These are phyloP conservation scores for Protomyces arabidopsidicola DNA, from an alignment of 1,139 yeast genomes.

Conservation along the genomic window DNA sequence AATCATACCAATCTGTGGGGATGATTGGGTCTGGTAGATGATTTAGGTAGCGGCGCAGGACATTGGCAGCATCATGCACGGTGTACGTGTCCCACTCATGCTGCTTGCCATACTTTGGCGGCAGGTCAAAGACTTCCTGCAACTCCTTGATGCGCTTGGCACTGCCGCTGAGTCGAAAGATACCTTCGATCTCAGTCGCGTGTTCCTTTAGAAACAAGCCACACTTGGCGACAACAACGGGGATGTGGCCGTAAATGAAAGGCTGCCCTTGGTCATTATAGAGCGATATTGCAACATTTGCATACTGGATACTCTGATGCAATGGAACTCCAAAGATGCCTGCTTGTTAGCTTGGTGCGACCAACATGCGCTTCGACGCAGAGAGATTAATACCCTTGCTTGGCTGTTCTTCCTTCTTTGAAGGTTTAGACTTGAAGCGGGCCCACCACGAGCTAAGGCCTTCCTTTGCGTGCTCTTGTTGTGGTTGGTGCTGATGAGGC, in stretches of 20 bases:
- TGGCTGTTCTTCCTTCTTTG: conserved; percentile 10
- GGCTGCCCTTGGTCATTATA: conserved; percentile 49
- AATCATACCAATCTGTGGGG: conserved; percentile 71
- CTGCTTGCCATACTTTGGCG: conserved; percentile 85
- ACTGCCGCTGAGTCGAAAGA: conserved; percentile 89
- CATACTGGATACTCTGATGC: conserved; percentile 63
- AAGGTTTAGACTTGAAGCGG: conserved; percentile 18
- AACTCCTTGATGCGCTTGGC: conserved; percentile 81
- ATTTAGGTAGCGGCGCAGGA: conserved; percentile 77
- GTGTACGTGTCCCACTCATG: conserved; percentile 88
- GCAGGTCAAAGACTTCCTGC: conserved; percentile 74
- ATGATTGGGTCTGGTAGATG: conserved; percentile 89
- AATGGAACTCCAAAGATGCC: conserved; percentile 80
- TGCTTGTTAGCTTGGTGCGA: not conserved
- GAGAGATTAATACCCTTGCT: not conserved
- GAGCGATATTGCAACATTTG: conserved; percentile 69
- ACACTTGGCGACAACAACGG: conserved; percentile 91
- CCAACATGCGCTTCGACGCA: not conserved
- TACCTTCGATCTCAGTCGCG: conserved; percentile 70
- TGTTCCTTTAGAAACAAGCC: conserved; percentile 78
- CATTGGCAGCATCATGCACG: conserved; percentile 96
- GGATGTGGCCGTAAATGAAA: conserved; percentile 71
- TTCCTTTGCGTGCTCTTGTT: not conserved
- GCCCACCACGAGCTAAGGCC: conserved; percentile 27
- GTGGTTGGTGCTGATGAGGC: not conserved